Conservation (phyloP, 768 basidiomycete species). For the Panellus pusillus region DNA sequence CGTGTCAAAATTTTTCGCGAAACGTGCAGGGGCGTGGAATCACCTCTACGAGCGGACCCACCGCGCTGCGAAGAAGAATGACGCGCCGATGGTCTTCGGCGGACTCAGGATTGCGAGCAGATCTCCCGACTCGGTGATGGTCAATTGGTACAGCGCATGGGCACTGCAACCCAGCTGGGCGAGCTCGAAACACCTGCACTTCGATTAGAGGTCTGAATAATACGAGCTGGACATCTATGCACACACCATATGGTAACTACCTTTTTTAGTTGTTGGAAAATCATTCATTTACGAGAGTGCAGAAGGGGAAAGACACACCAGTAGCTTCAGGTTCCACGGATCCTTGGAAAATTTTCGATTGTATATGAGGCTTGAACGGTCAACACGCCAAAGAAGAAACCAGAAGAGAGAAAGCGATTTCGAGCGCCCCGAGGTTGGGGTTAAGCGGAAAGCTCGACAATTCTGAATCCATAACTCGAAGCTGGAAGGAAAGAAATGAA, state of each 20-base stretch:
- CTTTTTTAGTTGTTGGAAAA: not conserved
- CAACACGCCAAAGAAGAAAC: slow-evolving; percentile 18
- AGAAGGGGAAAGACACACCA: slow-evolving; percentile 3
- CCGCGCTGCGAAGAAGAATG: slow-evolving; percentile 15
- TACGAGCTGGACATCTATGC: not conserved
- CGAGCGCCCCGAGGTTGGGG: slow-evolving; percentile 17
- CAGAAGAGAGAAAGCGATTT: slow-evolving; percentile 19
- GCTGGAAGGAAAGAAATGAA: slow-evolving; percentile 5
- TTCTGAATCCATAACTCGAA: not conserved
- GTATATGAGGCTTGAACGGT: slow-evolving; percentile 20
- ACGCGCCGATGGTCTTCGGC: slow-evolving; percentile 13
- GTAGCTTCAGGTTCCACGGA: slow-evolving; percentile 11
- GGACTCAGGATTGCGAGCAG: slow-evolving; percentile 10
- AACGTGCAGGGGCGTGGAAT: not conserved
- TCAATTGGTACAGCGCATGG: slow-evolving; percentile 10
- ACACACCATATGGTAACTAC: slow-evolving; percentile 15
- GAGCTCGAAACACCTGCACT: slow-evolving; percentile 12
- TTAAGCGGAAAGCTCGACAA: slow-evolving; percentile 17
- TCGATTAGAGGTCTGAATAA: not conserved
- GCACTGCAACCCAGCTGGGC: slow-evolving; percentile 18
- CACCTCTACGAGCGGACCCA: slow-evolving; percentile 18
- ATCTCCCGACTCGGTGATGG: slow-evolving; percentile 18
- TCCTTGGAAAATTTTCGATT: slow-evolving; percentile 20
- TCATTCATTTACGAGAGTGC: not conserved
- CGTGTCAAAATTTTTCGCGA: not conserved